A percentile compares a stretch with the other conserved stretches of the same genome.
These are phyloP conservation scores for Violaceomyces palustris DNA, from an alignment of 1,284 basidiomycete species.

Conservation along the genomic window DNA sequence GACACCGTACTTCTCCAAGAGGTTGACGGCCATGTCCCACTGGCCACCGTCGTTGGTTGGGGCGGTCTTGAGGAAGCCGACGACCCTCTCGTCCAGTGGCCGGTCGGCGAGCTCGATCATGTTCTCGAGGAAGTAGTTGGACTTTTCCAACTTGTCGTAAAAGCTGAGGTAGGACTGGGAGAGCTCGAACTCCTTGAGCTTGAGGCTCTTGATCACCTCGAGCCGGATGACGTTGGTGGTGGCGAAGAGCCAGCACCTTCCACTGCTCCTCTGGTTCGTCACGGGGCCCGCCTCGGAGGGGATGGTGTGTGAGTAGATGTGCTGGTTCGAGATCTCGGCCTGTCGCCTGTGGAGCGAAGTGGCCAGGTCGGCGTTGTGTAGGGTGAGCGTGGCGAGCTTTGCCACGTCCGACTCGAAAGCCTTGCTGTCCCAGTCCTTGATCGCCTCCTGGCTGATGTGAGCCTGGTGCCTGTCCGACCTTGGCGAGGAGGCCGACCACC, in stretches of 20 bases:
- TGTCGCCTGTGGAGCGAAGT: slow-evolving; percentile 64
- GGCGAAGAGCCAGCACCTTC: slow-evolving; percentile 35
- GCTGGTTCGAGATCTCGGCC: slow-evolving; percentile 64
- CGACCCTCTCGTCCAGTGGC: slow-evolving; percentile 73
- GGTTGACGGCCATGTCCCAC: slow-evolving; percentile 81
- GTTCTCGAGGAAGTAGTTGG: slow-evolving; percentile 87
- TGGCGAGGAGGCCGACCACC: not conserved
- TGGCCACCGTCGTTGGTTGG: slow-evolving; percentile 74
- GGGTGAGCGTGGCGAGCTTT: slow-evolving; percentile 72
- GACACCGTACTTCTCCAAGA: slow-evolving; percentile 53
- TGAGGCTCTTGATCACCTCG: slow-evolving; percentile 76
- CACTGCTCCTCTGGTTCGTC: slow-evolving; percentile 71
- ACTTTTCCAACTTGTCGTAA: slow-evolving; percentile 74
- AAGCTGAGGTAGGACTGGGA: slow-evolving; percentile 63
- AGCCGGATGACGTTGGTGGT: slow-evolving; percentile 71
- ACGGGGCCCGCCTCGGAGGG: slow-evolving; percentile 69
- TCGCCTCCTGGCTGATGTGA: slow-evolving; percentile 13
- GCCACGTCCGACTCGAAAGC: slow-evolving; percentile 59
- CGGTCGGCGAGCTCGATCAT: slow-evolving; percentile 76
- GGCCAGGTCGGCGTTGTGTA: slow-evolving; percentile 69
- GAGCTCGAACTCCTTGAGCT: slow-evolving; percentile 79
- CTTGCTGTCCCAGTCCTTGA: slow-evolving; percentile 22
- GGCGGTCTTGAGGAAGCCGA: slow-evolving; percentile 69
- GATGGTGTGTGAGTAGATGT: slow-evolving; percentile 77
- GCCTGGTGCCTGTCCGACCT: slow-evolving; percentile 2